A percentile compares a stretch with the other conserved stretches of the same genome.
These are phyloP conservation scores for Didymella sp. DNA, from an alignment of 2,329 filamentous ascomycete species.

Conservation along the genomic window DNA sequence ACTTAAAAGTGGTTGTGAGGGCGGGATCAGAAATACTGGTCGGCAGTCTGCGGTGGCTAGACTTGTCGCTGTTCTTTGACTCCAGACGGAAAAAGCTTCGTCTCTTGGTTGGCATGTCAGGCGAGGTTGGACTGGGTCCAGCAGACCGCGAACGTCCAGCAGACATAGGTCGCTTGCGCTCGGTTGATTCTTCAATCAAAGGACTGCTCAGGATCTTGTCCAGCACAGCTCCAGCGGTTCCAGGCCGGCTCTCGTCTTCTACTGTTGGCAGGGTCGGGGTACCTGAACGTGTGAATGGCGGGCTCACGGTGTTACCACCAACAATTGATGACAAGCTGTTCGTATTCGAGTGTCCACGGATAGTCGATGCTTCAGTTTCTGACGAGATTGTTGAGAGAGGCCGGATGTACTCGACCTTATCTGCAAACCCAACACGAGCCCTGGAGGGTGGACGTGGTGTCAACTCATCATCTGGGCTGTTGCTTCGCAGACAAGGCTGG, in stretches of 20 bases:
- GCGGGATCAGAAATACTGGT: slow-evolving; percentile 46
- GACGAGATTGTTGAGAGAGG: slow-evolving; percentile 85
- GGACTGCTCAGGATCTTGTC: slow-evolving; percentile 52
- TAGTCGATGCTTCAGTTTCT: slow-evolving; percentile 77
- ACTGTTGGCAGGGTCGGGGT: slow-evolving; percentile 51
- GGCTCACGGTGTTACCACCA: slow-evolving; percentile 62
- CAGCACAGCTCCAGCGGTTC: slow-evolving; percentile 74
- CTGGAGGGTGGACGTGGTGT: slow-evolving; percentile 56
- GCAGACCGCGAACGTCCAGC: slow-evolving; percentile 34
- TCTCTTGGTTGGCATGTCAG: slow-evolving; percentile 37
- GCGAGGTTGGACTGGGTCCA: slow-evolving; percentile 27
- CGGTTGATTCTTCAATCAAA: slow-evolving; percentile 35
- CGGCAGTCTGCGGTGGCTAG: slow-evolving; percentile 34
- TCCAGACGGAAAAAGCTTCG: slow-evolving; percentile 60
- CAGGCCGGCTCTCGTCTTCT: slow-evolving; percentile 61
- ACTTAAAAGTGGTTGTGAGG: slow-evolving; percentile 37
- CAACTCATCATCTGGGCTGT: slow-evolving; percentile 33
- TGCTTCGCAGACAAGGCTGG: slow-evolving; percentile 49
- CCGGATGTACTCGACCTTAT: slow-evolving; percentile 82
- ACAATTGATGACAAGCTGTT: slow-evolving; percentile 82
- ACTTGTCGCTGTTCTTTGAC: slow-evolving; percentile 52
- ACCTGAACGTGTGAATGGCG: slow-evolving; percentile 52
- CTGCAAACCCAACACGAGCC: slow-evolving; percentile 80
- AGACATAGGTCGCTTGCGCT: slow-evolving; percentile 48
- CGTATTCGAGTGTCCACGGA: slow-evolving; percentile 74